Evolutionary conservation across 169 alveolate genomes (phyloP), one percentile per base, ranked within the genome.

Genomic region (Plasmodium adleri): DNA sequence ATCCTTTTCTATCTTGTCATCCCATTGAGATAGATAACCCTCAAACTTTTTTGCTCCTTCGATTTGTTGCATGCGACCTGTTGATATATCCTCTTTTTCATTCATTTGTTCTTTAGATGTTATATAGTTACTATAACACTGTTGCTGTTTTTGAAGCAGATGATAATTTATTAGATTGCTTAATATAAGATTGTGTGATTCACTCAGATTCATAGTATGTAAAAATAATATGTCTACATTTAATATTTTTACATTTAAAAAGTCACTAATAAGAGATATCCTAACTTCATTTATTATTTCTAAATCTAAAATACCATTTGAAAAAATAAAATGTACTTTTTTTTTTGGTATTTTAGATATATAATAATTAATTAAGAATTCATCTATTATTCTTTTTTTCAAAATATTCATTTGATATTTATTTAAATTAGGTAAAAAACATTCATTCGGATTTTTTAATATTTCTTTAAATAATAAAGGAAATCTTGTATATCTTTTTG

Each of bases 281-380:
- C 17, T 76, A 12, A 66, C 89, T 64, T 76, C 78, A 13, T 52
- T 64, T 17, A 76, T 68, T 68, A 76, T 68, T 8, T 76, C 89
- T 50, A 76, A 39, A 43, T 76, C 89, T 22, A 76, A 28, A n/a
- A 76, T n/a, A 1, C 89, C 89, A 13, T 76, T 15, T 0, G 89
- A 64, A 64, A 76, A 76, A 9, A 24, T 8, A 76, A 76, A 76
- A 64, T 76, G 32, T 1, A 76, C 89, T 76, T 63, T 76, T 47
- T 76, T 52, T 68, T 76, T 76, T n/a, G 89, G 89, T 49, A 76
- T 76, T 12, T 59, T 76, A 1, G 89, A 76, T 15, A 71, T 26
- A 50, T 76, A 76, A 24, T 76, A 76, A 64, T 76, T 76, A 4
- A 76, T 76, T 22, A 76, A 47, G 63, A 76, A 76, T 7, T 76